A percentile compares a stretch with the other conserved stretches of the same genome.
phyloP scores from a whole-genome alignment of 2,329 filamentous ascomycete genomes.

The Botryosphaeria dothidea region DNA sequence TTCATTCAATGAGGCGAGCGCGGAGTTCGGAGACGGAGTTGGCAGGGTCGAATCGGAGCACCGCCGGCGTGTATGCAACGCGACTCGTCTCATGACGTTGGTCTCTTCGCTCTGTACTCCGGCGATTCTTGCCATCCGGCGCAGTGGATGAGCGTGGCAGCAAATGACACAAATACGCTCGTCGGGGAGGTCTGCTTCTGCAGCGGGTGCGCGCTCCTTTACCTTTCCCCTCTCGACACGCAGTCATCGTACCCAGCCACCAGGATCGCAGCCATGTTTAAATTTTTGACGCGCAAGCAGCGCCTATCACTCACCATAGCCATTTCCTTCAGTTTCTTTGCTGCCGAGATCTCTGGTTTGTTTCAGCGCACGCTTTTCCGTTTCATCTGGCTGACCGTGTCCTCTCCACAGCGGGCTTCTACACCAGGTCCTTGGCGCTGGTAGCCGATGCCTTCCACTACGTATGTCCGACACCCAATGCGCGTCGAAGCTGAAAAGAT shows the following conservation, averaged over 20 bases:
- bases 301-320: slow-evolving; percentile 43
- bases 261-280: neutral
- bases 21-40: slow-evolving; percentile 7
- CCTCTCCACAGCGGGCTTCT: slow-evolving; percentile 59
- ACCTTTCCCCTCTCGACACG: neutral
- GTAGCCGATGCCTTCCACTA: slow-evolving; percentile 80
- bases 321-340: slow-evolving; percentile 50
- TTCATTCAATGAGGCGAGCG: no score
- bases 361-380: neutral
- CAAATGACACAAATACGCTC: neutral
- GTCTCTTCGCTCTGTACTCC: neutral
- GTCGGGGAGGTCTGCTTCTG: neutral
- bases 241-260: neutral
- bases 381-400: slow-evolving; percentile 17
- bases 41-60: neutral
- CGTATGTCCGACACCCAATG: slow-evolving; percentile 44
- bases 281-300: slow-evolving; percentile 28
- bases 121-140: neutral
- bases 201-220: neutral
- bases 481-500: neutral
- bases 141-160: neutral
- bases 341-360: slow-evolving; percentile 49
- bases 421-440: slow-evolving; percentile 69
- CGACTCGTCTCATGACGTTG: neutral
- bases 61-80: neutral